Base-by-base conservation (phyloP, 306 rosid species). In the Hippophae gyantsensis region DNA sequence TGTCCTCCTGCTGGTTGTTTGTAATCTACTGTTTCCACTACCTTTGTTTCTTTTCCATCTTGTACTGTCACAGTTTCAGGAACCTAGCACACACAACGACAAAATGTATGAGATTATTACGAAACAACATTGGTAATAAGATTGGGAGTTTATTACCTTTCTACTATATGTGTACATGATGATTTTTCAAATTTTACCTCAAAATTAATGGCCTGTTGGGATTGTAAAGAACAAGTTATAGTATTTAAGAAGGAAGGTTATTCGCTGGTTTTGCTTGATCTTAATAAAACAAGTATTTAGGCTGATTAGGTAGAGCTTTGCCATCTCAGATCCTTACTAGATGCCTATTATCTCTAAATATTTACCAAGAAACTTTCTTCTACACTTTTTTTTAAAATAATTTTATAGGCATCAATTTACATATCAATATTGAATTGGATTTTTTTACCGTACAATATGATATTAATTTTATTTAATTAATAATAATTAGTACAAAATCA, bases 21-120 rank as follows among this genome's bases (percentile, higher is more conserved):
- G 55, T 54, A 14, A 18, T 86, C 95, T 47, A 80, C 80, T 0
- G 86, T 74, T 49, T 76, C 49, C 57, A 82, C 92, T 58, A 84
- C 92, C 72, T 60, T 88, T 25, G 14, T 78, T 69, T 70, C 82
- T 56, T 41, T 45, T 4, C n/a, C 43, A 45, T 61, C 51, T 52
- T 26, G 56, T 56, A 60, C 65, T 49, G 71, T 76, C 57, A 14
- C 13, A 13, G 51, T 13, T 53, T 79, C 64, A 5, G 68, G 62
- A 25, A 51, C 72, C 83, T 84, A 50, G 14, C 7, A 32, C 38
- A 32, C n/a, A 43, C 23, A 66, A 0, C 5, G 14, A 42, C 23
- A 57, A 42, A 47, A 43, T 52, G 46, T 13, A 46, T 3, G 25
- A 26, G 44, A 44, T 40, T 42, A 23, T 12, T 42, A 56, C 12